Conservation (phyloP, 768 basidiomycete species). For the Mycena capillaripes region DNA sequence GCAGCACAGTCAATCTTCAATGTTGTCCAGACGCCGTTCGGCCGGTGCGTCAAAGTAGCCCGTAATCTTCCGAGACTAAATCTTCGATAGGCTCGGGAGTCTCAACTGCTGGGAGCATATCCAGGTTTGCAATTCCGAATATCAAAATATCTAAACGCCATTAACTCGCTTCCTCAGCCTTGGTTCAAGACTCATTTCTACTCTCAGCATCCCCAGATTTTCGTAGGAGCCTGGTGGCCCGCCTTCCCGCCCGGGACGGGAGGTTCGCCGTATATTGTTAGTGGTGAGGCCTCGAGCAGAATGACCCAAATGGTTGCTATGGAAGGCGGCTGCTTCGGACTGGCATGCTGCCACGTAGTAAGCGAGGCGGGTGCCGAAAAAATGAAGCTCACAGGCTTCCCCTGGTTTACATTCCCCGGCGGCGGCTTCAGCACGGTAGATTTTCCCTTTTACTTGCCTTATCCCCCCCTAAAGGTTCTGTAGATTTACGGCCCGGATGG, state of each 20-base stretch:
- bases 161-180: constrained; percentile 35
- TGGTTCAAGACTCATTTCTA: constrained; percentile 48
- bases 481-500: constrained; percentile 50
- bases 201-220: constrained; percentile 48
- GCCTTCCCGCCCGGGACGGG: constrained; percentile 43
- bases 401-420: constrained; percentile 47
- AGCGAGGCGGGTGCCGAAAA: constrained; percentile 45
- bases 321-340: constrained; percentile 48
- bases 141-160: not conserved
- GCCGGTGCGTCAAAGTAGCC: constrained; percentile 20
- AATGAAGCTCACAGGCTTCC: constrained; percentile 46
- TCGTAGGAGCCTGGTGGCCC: constrained; percentile 49
- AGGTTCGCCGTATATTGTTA: constrained; percentile 46
- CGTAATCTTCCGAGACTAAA: not conserved
- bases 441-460: too few species aligned
- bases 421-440: constrained; percentile 43
- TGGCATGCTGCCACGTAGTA: constrained; percentile 47
- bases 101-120: constrained; percentile 51
- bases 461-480: not conserved
- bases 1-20: constrained; percentile 48
- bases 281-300: constrained; percentile 45
- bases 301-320: constrained; percentile 48
- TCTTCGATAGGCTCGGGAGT: constrained; percentile 38
- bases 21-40: constrained; percentile 46
- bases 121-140: constrained; percentile 35